phyloP scores from a whole-genome alignment of 305 asterid species.

The Fraxinus velutina region DNA sequence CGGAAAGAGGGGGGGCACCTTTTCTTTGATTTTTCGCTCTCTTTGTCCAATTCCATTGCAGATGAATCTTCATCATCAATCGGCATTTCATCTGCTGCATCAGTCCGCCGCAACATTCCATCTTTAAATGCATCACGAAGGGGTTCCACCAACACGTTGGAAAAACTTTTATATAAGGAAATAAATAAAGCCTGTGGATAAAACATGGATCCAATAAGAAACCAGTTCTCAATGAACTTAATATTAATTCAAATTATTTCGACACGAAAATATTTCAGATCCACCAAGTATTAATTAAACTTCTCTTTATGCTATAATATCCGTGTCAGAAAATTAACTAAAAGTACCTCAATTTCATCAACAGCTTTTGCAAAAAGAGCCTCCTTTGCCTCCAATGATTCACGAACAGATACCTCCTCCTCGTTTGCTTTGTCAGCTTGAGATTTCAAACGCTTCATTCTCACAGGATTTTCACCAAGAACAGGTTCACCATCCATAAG shows the following conservation, averaged over 20 bases:
- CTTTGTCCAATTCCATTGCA: constrained; percentile 68
- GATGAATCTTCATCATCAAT: constrained; percentile 70
- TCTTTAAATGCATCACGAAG: constrained; percentile 57
- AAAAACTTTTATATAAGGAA: constrained; percentile 68
- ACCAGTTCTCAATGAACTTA: constrained; percentile 9
- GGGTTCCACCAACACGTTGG: constrained; percentile 64
- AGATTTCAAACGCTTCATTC: constrained; percentile 79
- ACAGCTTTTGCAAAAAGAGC: constrained; percentile 77
- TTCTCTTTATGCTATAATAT: neutral
- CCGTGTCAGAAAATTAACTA: neutral
- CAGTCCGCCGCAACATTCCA: constrained; percentile 46
- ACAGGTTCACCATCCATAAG: constrained; percentile 93
- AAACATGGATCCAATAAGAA: constrained; percentile 20
- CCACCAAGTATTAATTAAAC: neutral
- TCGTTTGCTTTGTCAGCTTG: constrained; percentile 64
- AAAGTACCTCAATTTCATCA: constrained; percentile 77
- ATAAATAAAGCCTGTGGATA: constrained; percentile 64
- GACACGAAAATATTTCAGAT: neutral
- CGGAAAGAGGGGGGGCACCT: constrained; percentile 41
- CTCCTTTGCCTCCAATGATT: constrained; percentile 86
- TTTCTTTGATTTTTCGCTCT: constrained; percentile 46
- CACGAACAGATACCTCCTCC: constrained; percentile 60
- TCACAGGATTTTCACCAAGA: constrained; percentile 81
- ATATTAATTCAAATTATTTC: constrained; percentile 3
- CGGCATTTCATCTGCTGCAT: constrained; percentile 69